Evolutionary conservation across 441 rosid genomes (phyloP).

Genomic region (Aleurites moluccanus): DNA sequence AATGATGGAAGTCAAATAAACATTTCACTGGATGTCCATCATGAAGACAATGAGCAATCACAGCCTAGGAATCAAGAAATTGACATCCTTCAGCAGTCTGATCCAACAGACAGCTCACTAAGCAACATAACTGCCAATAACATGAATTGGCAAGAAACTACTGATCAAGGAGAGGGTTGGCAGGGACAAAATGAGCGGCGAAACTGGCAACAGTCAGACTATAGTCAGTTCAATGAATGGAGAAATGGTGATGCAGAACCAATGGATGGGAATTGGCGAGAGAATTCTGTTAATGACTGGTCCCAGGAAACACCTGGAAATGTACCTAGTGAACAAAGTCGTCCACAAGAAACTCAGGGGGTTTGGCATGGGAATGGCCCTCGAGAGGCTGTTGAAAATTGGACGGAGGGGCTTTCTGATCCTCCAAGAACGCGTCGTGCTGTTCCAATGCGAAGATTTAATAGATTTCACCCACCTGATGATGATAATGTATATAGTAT

Average conservation of each 20-base stretch:
- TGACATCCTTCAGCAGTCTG: slow-evolving; percentile 35
- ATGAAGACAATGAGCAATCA: slow-evolving; percentile 43
- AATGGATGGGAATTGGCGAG: slow-evolving; percentile 54
- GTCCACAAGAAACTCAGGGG: slow-evolving; percentile 43
- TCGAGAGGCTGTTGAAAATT: slow-evolving; percentile 47
- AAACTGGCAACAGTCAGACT: slow-evolving; percentile 49
- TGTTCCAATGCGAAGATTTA: slow-evolving; percentile 60
- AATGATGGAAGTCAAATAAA: slow-evolving; percentile 38
- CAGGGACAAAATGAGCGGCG: slow-evolving; percentile 52
- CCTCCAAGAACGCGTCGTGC: slow-evolving; percentile 53
- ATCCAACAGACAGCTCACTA: slow-evolving; percentile 40
- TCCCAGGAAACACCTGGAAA: slow-evolving; percentile 49
- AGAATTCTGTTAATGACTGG: slow-evolving; percentile 50
- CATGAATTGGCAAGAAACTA: slow-evolving; percentile 54
- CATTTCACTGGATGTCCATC: slow-evolving; percentile 41
- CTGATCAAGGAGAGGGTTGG: slow-evolving; percentile 48
- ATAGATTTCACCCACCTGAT: slow-evolving; percentile 78
- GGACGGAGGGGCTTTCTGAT: slow-evolving; percentile 60
- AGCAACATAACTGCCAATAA: slow-evolving; percentile 40
- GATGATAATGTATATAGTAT: slow-evolving; percentile 83
- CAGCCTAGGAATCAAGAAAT: slow-evolving; percentile 51
- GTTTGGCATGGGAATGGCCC: slow-evolving; percentile 58
- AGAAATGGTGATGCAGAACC: slow-evolving; percentile 53
- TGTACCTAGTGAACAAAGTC: slow-evolving; percentile 43
- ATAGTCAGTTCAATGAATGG: slow-evolving; percentile 48